Conservation (phyloP, 148 eudicot genomes). For the Agrostemma githago region DNA sequence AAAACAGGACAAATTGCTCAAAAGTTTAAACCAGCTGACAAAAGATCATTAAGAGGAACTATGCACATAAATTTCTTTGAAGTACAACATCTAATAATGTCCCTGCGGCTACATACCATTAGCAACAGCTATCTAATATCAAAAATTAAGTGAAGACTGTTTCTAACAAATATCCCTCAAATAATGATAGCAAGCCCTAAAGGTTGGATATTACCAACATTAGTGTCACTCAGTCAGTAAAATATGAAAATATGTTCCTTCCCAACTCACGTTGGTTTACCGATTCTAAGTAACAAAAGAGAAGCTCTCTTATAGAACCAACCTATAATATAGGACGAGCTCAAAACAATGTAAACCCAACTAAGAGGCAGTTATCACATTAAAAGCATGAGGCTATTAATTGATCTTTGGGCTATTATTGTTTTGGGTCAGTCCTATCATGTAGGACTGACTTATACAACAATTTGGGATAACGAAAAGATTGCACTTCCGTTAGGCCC, state of each 20-base stretch:
- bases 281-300: no score
- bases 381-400: no score
- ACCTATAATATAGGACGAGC: no score
- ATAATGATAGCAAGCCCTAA: not conserved
- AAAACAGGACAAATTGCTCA: conserved; percentile 14
- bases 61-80: not conserved
- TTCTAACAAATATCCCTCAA: not conserved
- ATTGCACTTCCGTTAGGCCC: not conserved
- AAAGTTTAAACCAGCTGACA: not conserved
- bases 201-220: not conserved
- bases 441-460: no score
- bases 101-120: not conserved
- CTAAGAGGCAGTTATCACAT: no score
- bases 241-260: not conserved
- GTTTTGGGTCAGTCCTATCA: no score
- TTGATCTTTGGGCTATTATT: no score
- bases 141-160: not conserved
- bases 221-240: not conserved
- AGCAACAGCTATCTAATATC: not conserved
- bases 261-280: not conserved
- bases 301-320: no score
- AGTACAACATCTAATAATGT: not conserved
- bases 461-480: no score
- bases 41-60: not conserved
- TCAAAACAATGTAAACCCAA: no score